Conservation (phyloP, 352 stramenopile species). For the Phytophthora foliorum region DNA sequence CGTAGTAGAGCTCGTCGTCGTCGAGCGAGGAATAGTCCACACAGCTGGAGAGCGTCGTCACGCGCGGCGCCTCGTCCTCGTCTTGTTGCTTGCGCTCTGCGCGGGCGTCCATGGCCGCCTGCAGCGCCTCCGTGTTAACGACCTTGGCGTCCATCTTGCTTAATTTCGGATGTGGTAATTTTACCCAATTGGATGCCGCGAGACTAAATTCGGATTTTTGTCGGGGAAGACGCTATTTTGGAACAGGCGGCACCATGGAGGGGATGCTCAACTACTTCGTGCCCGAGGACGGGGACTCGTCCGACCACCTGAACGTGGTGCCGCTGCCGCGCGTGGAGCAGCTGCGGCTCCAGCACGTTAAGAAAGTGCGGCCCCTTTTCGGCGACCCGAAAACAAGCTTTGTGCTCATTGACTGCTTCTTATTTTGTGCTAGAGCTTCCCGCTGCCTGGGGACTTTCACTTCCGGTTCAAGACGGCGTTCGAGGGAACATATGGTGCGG, state of each 20-base stretch:
- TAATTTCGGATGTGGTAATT: neutral
- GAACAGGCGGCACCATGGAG: slow-evolving; percentile 65
- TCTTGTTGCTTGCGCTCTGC: slow-evolving; percentile 18
- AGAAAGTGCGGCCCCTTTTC: slow-evolving; percentile 57
- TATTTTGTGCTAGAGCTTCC: slow-evolving; percentile 61
- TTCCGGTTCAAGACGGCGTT: slow-evolving; percentile 91
- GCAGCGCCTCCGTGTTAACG: slow-evolving; percentile 51
- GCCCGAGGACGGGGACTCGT: slow-evolving; percentile 87
- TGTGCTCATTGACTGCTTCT: slow-evolving; percentile 5
- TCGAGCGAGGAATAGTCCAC: slow-evolving; percentile 64
- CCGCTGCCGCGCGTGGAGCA: slow-evolving; percentile 82
- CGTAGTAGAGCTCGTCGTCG: slow-evolving; percentile 88
- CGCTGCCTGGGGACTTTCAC: slow-evolving; percentile 82
- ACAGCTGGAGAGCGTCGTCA: slow-evolving; percentile 73
- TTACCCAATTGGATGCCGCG: neutral
- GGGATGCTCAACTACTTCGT: slow-evolving; percentile 92
- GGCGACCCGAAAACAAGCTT: neutral
- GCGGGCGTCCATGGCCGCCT: slow-evolving; percentile 43
- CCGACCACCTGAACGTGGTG: slow-evolving; percentile 88
- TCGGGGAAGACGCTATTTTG: neutral
- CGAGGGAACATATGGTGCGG: slow-evolving; percentile 83
- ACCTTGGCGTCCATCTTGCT: slow-evolving; percentile 34
- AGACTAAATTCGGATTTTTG: neutral
- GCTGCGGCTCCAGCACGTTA: slow-evolving; percentile 80
- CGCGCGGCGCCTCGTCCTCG: slow-evolving; percentile 35